Evolutionary conservation across 1,284 basidiomycete genomes (phyloP), one percentile per base, ranked within the genome.

Genomic region (Melampsora americana): DNA sequence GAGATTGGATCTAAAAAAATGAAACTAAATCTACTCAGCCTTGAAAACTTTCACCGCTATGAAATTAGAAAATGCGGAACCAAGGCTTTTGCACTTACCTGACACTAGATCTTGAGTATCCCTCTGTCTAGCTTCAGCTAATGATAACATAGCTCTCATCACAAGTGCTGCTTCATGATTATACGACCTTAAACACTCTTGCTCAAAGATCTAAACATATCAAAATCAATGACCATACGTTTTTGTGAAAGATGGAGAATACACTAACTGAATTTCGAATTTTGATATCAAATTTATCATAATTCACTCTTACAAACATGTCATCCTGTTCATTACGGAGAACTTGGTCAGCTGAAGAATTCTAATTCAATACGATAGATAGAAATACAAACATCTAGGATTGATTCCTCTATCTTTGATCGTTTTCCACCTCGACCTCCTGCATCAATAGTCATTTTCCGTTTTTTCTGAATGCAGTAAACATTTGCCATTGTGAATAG

Each of bases 251-350:
- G 48, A 5, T 53, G 18, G 30, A 18, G 2, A 28, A 32, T 64
- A n/a, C 26, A 66, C 62, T 66, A 46, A 72, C 70, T 30, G 70
- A 65, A 44, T 72, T 72, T 42, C 70, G 61, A 64, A 72, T 64
- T 42, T 72, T 72, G 26, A 72, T 72, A 50, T 72, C 61, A 23
- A 72, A 72, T 66, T 48, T 60, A 18, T 46, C 46, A 56, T 72
- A 72, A 23, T 72, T 72, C 35, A 72, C 62, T 30, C 70, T 2
- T n/a, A 72, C 35, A 39, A n/a, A 59, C 70, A 72, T 72, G 30
- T 64, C 60, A 66, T 72, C 70, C 70, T 72, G 42, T n/a, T 5
- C 39, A 42, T 9, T 16, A 61, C n/a, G n/a, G 6, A 42, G 1
- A 5, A 42, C 6, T 3, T 42, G 6, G 6, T 42, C 39, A 42